A percentile compares a stretch with the other conserved stretches of the same genome.
These are phyloP conservation scores for Fistulifera pelliculosa DNA, from an alignment of 108 stramenopile species.

Conservation along the genomic window DNA sequence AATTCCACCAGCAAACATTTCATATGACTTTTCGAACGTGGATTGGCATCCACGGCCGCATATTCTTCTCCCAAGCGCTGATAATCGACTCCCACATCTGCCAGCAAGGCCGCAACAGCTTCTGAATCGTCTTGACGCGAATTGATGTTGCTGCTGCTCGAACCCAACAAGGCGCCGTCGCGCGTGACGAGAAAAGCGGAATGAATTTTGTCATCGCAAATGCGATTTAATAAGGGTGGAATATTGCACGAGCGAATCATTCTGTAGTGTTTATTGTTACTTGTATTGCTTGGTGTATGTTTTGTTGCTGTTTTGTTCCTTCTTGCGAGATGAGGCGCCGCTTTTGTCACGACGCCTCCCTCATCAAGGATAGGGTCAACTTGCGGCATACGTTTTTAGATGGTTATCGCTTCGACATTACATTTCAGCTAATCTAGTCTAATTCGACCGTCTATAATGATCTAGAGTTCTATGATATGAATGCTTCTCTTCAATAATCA, in stretches of 20 bases:
- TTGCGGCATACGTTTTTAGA: no score
- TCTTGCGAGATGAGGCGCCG: no score
- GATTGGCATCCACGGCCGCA: slow-evolving; percentile 15
- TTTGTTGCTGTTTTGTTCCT: no score
- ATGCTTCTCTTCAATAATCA: no score
- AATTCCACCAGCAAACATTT: slow-evolving; percentile 39
- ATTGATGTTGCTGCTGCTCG: slow-evolving; percentile 6
- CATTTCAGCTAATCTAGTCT: no score
- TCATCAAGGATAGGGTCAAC: no score
- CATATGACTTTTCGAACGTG: slow-evolving; percentile 24
- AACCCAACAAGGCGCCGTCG: slow-evolving; percentile 68
- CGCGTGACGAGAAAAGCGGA: slow-evolving; percentile 62
- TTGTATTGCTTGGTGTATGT: no score
- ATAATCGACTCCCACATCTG: slow-evolving; percentile 69
- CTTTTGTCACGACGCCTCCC: no score
- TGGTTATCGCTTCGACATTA: no score
- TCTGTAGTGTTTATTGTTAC: no score
- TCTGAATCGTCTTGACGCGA: slow-evolving; percentile 15
- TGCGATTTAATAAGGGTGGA: slow-evolving; percentile 57
- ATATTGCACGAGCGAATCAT: slow-evolving; percentile 81
- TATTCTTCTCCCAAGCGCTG: slow-evolving; percentile 46
- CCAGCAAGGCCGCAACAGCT: slow-evolving; percentile 52
- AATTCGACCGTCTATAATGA: no score
- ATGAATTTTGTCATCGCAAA: slow-evolving; percentile 61
- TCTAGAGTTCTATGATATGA: no score